phyloP scores from a whole-genome alignment of 164 flowering plant species.

The Umbellularia californica region DNA sequence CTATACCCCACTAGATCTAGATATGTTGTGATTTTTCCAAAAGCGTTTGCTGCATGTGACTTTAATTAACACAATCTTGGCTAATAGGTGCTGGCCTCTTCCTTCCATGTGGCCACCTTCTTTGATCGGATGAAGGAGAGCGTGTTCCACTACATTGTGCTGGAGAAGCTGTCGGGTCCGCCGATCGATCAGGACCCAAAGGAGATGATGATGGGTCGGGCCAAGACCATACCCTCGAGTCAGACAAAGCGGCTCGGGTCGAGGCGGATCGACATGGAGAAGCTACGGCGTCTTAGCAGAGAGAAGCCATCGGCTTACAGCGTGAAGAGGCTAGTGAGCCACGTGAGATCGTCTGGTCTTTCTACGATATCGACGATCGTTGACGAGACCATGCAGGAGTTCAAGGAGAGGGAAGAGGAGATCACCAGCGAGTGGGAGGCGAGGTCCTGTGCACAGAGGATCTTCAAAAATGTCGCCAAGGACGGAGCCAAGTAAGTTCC shows the following conservation, averaged over 20 bases:
- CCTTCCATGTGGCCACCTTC: slow-evolving; percentile 8
- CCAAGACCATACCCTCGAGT: not conserved
- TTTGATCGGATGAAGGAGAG: slow-evolving; percentile 7
- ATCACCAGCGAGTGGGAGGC: slow-evolving; percentile 58
- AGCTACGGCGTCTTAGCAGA: not conserved
- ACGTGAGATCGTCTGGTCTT: not conserved
- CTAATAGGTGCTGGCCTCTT: slow-evolving; percentile 1
- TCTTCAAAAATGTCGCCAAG: slow-evolving; percentile 60
- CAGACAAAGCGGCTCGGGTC: not conserved
- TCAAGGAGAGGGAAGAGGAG: slow-evolving; percentile 22
- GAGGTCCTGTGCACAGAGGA: slow-evolving; percentile 30
- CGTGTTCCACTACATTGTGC: slow-evolving; percentile 2
- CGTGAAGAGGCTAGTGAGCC: slow-evolving; percentile 3
- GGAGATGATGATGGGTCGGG: not conserved
- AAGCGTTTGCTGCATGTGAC: too few relatives aligned
- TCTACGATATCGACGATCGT: not conserved
- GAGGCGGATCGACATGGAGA: slow-evolving; percentile 4
- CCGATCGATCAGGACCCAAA: slow-evolving; percentile 1
- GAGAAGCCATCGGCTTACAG: not conserved
- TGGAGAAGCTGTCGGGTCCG: not conserved
- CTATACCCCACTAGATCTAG: too few relatives aligned
- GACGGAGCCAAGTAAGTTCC: slow-evolving; percentile 46
- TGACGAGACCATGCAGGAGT: not conserved
- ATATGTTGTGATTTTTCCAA: too few relatives aligned
- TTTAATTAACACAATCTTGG: too few relatives aligned